Conservation (phyloP, 2,329 filamentous ascomycete species). For the Penicillium italicum region DNA sequence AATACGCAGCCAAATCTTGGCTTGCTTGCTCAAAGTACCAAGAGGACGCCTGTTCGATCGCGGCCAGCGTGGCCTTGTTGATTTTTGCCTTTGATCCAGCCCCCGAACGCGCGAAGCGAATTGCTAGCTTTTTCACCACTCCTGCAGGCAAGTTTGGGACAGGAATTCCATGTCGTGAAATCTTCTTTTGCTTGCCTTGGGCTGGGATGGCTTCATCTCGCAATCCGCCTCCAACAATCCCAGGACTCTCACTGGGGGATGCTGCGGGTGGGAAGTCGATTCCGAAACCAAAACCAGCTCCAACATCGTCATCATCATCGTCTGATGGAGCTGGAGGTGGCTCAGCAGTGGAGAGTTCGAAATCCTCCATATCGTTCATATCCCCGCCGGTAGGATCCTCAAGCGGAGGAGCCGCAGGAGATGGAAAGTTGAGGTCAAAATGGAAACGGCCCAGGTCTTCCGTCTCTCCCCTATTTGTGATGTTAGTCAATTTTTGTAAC, state of each 20-base stretch:
- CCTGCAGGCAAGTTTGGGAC: constrained; percentile 71
- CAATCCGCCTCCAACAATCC: constrained; percentile 36
- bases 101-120: constrained; percentile 65
- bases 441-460: constrained; percentile 43
- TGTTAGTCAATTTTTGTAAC: constrained; percentile 19
- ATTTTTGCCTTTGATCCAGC: constrained; percentile 66
- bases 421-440: constrained; percentile 41
- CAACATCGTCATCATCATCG: constrained; percentile 20
- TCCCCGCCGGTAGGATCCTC: constrained; percentile 31
- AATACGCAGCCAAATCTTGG: constrained; percentile 75
- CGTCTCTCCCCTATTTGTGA: constrained; percentile 40
- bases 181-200: constrained; percentile 49
- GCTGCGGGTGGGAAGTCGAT: constrained; percentile 28
- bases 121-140: constrained; percentile 64
- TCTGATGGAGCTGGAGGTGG: constrained; percentile 27
- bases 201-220: constrained; percentile 29
- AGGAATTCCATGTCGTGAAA: constrained; percentile 68
- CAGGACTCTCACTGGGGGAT: constrained; percentile 32
- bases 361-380: constrained; percentile 36
- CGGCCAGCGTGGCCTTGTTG: constrained; percentile 67
- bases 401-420: constrained; percentile 31
- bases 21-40: constrained; percentile 90
- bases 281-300: constrained; percentile 33
- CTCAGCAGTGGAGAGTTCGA: constrained; percentile 30
- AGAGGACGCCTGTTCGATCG: constrained; percentile 75